These are phyloP conservation scores for Plenodomus tracheiphilus DNA, from an alignment of 2,329 filamentous ascomycete genomes.

Conservation along the genomic window DNA sequence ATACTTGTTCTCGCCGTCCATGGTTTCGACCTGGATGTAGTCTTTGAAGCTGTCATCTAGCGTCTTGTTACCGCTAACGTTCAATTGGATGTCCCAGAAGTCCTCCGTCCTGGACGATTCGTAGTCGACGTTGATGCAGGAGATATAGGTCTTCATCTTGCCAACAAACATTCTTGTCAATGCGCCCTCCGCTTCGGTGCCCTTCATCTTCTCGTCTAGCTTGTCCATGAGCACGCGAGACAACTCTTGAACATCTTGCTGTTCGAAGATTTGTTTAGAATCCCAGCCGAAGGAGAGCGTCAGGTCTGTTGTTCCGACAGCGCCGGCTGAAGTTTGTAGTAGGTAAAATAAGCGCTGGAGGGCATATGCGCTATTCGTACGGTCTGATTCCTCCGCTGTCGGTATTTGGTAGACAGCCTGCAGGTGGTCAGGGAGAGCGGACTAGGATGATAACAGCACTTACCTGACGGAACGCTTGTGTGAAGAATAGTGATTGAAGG, in stretches of 20 bases:
- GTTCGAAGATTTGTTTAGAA: conserved; percentile 95
- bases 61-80: conserved; percentile 91
- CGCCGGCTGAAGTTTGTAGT: conserved; percentile 79
- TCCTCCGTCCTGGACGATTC: conserved; percentile 95
- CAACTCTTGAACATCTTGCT: conserved; percentile 97
- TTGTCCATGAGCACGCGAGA: conserved; percentile 97
- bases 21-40: conserved; percentile 93
- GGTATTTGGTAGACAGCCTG: conserved; percentile 97
- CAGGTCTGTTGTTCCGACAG: conserved; percentile 88
- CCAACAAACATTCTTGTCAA: conserved; percentile 91
- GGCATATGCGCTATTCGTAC: conserved; percentile 88
- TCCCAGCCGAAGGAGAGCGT: conserved; percentile 99
- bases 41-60: conserved; percentile 93
- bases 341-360: conserved; percentile 94
- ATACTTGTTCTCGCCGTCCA: conserved; percentile 98
- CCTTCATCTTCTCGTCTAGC: conserved; percentile 98
- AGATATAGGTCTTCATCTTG: conserved; percentile 98
- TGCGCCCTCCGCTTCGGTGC: conserved; percentile 85
- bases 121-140: conserved; percentile 97
- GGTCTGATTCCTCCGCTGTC: conserved; percentile 79
- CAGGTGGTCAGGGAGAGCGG: conserved; percentile 3
- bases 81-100: conserved; percentile 98
- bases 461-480: conserved; percentile 91
- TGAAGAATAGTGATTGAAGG: conserved; percentile 52
- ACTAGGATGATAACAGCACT: conserved; percentile 2